phyloP scores from a whole-genome alignment of 1,284 basidiomycete genomes.

The Anthracocystis panici-leucophaei region DNA sequence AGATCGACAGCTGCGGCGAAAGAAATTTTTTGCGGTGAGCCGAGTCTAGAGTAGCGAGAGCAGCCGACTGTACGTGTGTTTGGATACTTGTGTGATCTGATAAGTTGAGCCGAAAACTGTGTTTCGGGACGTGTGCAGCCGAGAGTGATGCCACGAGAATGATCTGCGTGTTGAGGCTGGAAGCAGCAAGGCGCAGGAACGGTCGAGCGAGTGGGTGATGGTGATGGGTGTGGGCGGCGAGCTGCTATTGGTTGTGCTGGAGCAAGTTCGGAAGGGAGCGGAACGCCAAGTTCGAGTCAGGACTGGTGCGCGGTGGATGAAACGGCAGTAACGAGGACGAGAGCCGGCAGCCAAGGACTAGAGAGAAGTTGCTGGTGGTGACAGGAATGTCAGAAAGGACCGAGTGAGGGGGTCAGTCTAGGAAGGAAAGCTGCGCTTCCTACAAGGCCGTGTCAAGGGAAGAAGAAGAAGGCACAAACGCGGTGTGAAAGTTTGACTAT shows the following conservation, averaged over 20 bases:
- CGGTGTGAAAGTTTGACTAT: conserved; percentile 6
- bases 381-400: not conserved
- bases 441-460: too few species aligned
- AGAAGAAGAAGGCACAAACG: not conserved
- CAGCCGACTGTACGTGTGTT: not conserved
- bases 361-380: not conserved
- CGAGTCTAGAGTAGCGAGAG: not conserved
- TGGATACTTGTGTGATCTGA: conserved; percentile 7
- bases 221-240: not conserved
- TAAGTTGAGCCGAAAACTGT: conserved; percentile 5
- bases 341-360: not conserved
- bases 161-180: not conserved
- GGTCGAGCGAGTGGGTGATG: not conserved
- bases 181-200: not conserved
- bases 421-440: not conserved
- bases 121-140: not conserved
- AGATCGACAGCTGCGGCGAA: conserved; percentile 1
- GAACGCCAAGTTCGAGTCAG: conserved; percentile 1
- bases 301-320: conserved; percentile 1
- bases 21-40: not conserved
- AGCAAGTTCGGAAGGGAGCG: conserved; percentile 9
- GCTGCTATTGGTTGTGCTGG: conserved; percentile 4
- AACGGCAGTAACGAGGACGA: not conserved
- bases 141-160: not conserved
- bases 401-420: too few species aligned